A percentile compares a stretch with the other conserved stretches of the same genome.
Conservation (phyloP, 2,329 filamentous ascomycete species). For the Penicillium psychrosexuale region DNA sequence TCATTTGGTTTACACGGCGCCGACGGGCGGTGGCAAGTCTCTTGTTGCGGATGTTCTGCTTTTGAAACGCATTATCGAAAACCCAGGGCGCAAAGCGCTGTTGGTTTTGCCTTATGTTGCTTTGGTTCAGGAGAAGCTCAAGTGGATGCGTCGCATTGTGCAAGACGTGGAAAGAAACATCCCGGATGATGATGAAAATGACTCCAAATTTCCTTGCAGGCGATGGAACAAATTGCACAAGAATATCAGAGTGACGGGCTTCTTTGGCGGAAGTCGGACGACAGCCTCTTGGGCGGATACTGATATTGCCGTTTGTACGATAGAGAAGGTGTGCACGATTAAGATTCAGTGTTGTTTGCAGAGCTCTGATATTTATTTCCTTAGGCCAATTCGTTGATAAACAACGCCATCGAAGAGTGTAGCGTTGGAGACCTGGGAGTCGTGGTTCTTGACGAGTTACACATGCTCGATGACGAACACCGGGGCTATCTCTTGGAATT, state of each 20-base stretch:
- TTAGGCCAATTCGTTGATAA: constrained; percentile 71
- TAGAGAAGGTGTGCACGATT: constrained; percentile 61
- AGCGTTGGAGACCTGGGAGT: constrained; percentile 62
- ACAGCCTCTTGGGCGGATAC: constrained; percentile 68
- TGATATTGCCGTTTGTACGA: constrained; percentile 74
- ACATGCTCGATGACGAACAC: constrained; percentile 75
- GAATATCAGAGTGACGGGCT: constrained; percentile 64
- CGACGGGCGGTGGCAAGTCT: constrained; percentile 75
- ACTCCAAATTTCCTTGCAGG: constrained; percentile 46
- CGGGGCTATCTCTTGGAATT: constrained; percentile 73
- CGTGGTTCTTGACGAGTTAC: constrained; percentile 73
- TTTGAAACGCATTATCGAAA: constrained; percentile 66
- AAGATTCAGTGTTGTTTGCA: not conserved
- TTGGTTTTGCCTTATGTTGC: constrained; percentile 74
- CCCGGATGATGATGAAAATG: constrained; percentile 30
- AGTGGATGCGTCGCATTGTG: constrained; percentile 67
- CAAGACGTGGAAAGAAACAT: constrained; percentile 53
- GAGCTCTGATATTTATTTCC: constrained; percentile 3
- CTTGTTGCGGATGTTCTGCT: constrained; percentile 70
- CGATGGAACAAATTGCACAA: constrained; percentile 56
- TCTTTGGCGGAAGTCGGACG: constrained; percentile 70
- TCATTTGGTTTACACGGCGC: constrained; percentile 76
- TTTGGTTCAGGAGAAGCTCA: constrained; percentile 74
- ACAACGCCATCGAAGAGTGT: constrained; percentile 69
- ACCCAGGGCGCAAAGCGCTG: constrained; percentile 64